phyloP scores from a whole-genome alignment of 768 basidiomycete genomes.

The Leccinum disarticulatum region DNA sequence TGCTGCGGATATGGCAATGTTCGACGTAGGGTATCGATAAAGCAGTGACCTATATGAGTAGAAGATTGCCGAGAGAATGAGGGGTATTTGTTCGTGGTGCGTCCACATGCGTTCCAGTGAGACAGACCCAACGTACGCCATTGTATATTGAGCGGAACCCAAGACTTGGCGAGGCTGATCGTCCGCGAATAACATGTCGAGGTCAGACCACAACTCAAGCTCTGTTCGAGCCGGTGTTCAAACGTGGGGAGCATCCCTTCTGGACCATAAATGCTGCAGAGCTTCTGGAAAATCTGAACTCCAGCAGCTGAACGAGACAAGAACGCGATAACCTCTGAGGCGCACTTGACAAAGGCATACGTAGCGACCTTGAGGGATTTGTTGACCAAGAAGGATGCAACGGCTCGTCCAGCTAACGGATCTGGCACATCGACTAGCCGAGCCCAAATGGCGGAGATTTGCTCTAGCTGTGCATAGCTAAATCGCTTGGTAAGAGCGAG shows the following conservation, averaged over 20 bases:
- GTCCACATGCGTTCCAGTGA: conserved; percentile 79
- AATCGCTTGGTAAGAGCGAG: conserved; percentile 79
- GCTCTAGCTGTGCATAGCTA: conserved; percentile 71
- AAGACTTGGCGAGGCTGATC: conserved; percentile 69
- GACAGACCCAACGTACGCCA: conserved; percentile 79
- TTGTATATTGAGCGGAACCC: conserved; percentile 84
- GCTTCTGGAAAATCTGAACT: conserved; percentile 71
- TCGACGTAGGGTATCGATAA: conserved; percentile 84
- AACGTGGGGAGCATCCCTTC: conserved; percentile 77
- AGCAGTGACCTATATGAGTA: conserved; percentile 81
- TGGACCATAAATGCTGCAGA: conserved; percentile 85
- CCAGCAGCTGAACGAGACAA: conserved; percentile 77
- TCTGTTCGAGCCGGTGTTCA: conserved; percentile 69
- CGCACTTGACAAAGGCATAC: conserved; percentile 72
- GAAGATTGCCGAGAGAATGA: conserved; percentile 76
- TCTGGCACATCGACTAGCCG: conserved; percentile 72
- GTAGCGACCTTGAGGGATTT: conserved; percentile 85
- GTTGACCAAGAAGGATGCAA: conserved; percentile 81
- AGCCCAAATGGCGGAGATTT: conserved; percentile 76
- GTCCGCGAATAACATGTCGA: conserved; percentile 54
- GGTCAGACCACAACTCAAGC: conserved; percentile 57
- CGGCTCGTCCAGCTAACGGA: conserved; percentile 73
- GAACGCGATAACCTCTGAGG: conserved; percentile 79
- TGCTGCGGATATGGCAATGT: conserved; percentile 79
- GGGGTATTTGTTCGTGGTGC: conserved; percentile 63